Evolutionary conservation across 352 stramenopile genomes (phyloP).

Genomic region (Pythium scleroteichum): DNA sequence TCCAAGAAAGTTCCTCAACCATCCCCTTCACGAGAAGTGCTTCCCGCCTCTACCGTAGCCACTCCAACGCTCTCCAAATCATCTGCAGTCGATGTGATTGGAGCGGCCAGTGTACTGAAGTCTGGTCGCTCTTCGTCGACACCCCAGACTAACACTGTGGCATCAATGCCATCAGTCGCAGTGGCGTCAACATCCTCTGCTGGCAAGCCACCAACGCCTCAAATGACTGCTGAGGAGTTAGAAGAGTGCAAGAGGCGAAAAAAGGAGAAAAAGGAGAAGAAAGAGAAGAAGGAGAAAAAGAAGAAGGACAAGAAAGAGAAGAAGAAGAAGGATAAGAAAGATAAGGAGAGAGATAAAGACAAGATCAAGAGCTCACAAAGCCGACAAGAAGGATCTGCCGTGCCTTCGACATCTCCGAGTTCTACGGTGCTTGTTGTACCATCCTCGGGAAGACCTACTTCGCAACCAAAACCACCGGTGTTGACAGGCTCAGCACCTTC

Average conservation of each 20-base stretch:
- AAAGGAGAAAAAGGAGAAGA: constrained; percentile 59
- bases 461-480: not conserved
- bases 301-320: constrained; percentile 62
- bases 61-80: no score
- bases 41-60: no score
- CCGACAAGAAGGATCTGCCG: not conserved
- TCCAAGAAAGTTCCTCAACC: constrained; percentile 5
- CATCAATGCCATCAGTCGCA: not conserved
- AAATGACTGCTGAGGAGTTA: constrained; percentile 23
- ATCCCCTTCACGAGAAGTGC: not conserved
- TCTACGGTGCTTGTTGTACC: not conserved
- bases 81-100: no score
- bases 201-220: constrained; percentile 5
- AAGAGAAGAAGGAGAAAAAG: constrained; percentile 75
- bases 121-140: not conserved
- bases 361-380: constrained; percentile 22
- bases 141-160: not conserved
- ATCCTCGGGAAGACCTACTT: not conserved
- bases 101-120: no score
- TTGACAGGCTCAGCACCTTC: not conserved
- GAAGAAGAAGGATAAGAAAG: constrained; percentile 59
- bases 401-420: not conserved
- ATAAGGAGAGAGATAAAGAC: constrained; percentile 42
- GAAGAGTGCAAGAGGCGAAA: constrained; percentile 25
- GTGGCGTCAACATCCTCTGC: not conserved